Percentiles rank a stretch among this genome's conserved stretches.
Evolutionary conservation across 345 rosid species (phyloP).

Genomic region (Citrus sp.): DNA sequence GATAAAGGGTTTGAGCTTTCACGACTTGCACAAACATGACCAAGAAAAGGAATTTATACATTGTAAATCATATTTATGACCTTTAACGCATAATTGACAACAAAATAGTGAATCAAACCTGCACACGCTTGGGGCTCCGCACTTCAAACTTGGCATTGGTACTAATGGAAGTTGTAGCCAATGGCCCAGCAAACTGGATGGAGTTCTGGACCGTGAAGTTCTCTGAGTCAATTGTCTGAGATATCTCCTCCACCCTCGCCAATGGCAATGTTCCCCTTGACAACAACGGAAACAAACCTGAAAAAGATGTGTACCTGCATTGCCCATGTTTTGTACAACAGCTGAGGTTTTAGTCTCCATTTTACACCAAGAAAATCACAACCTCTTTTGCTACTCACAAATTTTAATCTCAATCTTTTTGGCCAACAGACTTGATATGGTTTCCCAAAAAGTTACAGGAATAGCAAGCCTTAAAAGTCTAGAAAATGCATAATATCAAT

Average conservation of each 20-base stretch:
- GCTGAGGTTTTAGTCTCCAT: background rate
- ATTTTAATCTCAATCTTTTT: background rate
- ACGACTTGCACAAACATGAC: background rate
- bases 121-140: conserved; percentile 87
- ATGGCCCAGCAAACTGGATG: conserved; percentile 70
- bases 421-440: background rate
- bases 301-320: conserved; percentile 80
- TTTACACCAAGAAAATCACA: background rate
- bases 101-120: conserved; percentile 34
- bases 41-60: background rate
- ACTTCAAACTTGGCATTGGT: conserved; percentile 90
- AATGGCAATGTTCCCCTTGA: conserved; percentile 56
- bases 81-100: background rate
- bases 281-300: conserved; percentile 73
- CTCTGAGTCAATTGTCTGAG: conserved; percentile 84
- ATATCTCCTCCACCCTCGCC: conserved; percentile 86
- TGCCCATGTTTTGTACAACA: background rate
- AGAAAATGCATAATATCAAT: background rate
- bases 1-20: background rate
- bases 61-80: background rate
- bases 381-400: background rate
- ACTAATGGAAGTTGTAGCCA: conserved; percentile 73
- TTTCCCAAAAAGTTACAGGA: background rate
- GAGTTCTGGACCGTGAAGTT: conserved; percentile 75
- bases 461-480: background rate